Base-by-base conservation (phyloP, 2,329 filamentous ascomycete species). In the Metarhizium robertsii region DNA sequence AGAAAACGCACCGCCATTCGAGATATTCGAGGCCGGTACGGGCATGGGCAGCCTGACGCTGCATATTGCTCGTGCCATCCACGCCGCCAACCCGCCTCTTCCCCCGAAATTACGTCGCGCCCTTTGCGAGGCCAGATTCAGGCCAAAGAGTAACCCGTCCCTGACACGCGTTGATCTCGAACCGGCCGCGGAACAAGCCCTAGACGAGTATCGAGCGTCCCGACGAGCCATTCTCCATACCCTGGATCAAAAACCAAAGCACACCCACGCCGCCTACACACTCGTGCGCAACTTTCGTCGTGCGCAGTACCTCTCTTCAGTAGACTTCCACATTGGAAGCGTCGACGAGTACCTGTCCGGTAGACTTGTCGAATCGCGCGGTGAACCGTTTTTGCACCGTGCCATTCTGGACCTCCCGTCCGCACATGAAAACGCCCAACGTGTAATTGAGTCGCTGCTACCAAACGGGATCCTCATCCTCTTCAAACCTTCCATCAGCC, bases 1-100 rank as follows among this genome's bases (percentile, higher is more conserved):
- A 14, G 66, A 70, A 6, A 67, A 71, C 13, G 62, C 69, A 14
- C 69, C 74, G 8, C 80, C 78, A 0, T 68, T 92, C 13, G 87
- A 92, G 65, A 88, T 94, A 48, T 84, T 94, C 53, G 90, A 94
- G 70, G 88, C 88, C 50, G 89, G 90, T 16, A 94, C 89, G 3
- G 90, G 89, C n/a, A 88, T 92, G 75, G 90, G 89, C 56, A 85
- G 86, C 38, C 71, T 94, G 56, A 92, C 88, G 0, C 70, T 94
- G 4, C 82, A 92, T 64, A 76, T 94, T 25, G 84, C 88, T 34
- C 80, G 87, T 53, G 87, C 88, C 2, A 81, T 94, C 49, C 86
- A 92, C 65, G 88, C 81, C 48, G 86, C 83, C 18, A 92, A 92
- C 64, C 72, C 80, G 2, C 70, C 75, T 6, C 53, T 72, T 3